Evolutionary conservation across 495 filamentous ascomycete genomes (phyloP).

Genomic region (Penicillium samsonianum): DNA sequence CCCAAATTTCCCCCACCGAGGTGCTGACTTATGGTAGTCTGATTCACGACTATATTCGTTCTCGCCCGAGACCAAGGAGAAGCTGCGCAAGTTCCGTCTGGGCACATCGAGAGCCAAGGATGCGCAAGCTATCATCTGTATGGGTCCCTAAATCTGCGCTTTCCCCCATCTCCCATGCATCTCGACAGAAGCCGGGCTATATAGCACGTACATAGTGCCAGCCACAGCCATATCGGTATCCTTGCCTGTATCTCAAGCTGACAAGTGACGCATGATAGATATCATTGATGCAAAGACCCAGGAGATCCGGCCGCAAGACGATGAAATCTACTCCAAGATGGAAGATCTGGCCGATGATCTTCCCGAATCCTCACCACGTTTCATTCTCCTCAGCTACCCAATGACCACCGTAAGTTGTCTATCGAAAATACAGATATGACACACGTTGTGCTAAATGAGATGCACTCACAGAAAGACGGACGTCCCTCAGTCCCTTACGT

Average conservation of each 20-base stretch:
- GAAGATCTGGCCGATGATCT: constrained; percentile 81
- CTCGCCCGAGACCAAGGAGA: constrained; percentile 80
- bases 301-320: constrained; percentile 79
- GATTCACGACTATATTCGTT: constrained; percentile 93
- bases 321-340: constrained; percentile 75
- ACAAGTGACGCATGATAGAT: constrained; percentile 26
- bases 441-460: constrained; percentile 6
- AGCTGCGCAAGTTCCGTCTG: constrained; percentile 89
- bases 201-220: background rate
- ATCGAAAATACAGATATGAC: background rate
- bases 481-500: constrained; percentile 79
- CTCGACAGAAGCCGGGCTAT: background rate
- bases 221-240: background rate
- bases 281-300: constrained; percentile 80
- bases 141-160: constrained; percentile 33
- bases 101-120: constrained; percentile 84
- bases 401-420: constrained; percentile 66
- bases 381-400: constrained; percentile 86
- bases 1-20: background rate
- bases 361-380: constrained; percentile 88
- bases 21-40: constrained; percentile 55
- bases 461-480: constrained; percentile 53
- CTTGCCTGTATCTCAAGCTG: background rate
- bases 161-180: background rate
- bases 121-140: constrained; percentile 93